Evolutionary conservation across 495 filamentous ascomycete genomes (phyloP).

Genomic region (Clavariopsis aquatica): DNA sequence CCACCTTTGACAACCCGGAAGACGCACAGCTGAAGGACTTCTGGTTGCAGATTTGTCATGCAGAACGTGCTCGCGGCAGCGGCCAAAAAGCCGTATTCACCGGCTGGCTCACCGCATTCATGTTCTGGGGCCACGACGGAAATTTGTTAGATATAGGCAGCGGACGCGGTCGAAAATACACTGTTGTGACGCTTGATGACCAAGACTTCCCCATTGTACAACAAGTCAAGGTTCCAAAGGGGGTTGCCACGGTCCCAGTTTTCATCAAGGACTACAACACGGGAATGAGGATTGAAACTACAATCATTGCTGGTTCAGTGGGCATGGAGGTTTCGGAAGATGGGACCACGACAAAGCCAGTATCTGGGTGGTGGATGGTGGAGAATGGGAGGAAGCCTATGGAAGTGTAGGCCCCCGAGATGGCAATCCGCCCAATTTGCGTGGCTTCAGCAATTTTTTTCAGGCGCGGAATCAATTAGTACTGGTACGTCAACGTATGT

Average conservation of each 20-base stretch:
- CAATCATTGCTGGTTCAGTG: constrained; percentile 7
- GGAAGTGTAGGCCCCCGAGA: no score
- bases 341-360: not conserved
- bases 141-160: not conserved
- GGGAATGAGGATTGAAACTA: not conserved
- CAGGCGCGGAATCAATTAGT: no score
- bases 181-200: not conserved
- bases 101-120: constrained; percentile 33
- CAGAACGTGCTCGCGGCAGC: not conserved
- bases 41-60: constrained; percentile 31
- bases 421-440: no score
- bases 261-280: constrained; percentile 5
- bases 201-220: not conserved
- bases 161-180: not conserved
- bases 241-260: constrained; percentile 5
- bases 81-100: not conserved
- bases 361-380: not conserved
- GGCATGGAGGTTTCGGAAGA: not conserved
- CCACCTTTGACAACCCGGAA: constrained; percentile 30
- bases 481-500: no score
- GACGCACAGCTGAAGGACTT: constrained; percentile 10
- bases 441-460: no score
- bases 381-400: not conserved
- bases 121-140: constrained; percentile 23
- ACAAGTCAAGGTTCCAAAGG: not conserved